These are phyloP conservation scores for Posidonia oceanica DNA, from an alignment of 116 monocot genomes.

Conservation along the genomic window DNA sequence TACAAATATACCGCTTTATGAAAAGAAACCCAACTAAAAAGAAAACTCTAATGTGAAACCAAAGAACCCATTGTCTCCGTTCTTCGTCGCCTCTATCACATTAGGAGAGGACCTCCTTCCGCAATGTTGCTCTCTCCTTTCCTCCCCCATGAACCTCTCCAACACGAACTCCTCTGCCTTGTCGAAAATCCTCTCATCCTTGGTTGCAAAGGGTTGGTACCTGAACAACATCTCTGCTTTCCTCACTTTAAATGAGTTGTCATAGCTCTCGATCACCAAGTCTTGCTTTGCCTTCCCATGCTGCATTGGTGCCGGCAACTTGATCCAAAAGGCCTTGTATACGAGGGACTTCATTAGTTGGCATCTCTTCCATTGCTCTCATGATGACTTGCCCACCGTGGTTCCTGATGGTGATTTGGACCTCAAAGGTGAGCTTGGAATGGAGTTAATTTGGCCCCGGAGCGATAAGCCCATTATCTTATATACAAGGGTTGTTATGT, in stretches of 20 bases:
- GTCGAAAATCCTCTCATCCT: slow-evolving; percentile 36
- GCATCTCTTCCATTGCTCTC: slow-evolving; percentile 39
- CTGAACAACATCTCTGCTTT: slow-evolving; percentile 53
- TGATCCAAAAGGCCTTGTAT: slow-evolving; percentile 43
- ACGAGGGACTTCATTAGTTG: slow-evolving; percentile 36
- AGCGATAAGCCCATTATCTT: too few species aligned
- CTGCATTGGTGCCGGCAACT: slow-evolving; percentile 47
- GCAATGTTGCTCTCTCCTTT: slow-evolving; percentile 1
- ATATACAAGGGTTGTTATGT: too few species aligned
- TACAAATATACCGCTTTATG: too few species aligned
- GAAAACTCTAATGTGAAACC: too few species aligned
- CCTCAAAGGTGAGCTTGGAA: slow-evolving; percentile 31
- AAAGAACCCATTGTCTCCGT: too few species aligned
- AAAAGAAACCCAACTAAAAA: too few species aligned
- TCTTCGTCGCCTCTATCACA: too few species aligned
- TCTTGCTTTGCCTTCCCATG: slow-evolving; percentile 41
- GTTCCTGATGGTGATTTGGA: slow-evolving; percentile 21
- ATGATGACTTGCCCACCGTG: slow-evolving; percentile 23
- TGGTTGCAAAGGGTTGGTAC: slow-evolving; percentile 55
- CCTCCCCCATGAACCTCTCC: slow-evolving; percentile 41
- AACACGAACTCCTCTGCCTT: slow-evolving; percentile 34
- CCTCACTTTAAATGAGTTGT: slow-evolving; percentile 27
- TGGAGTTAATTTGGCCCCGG: slow-evolving; percentile 35
- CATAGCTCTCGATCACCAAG: slow-evolving; percentile 43
- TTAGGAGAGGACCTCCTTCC: too few species aligned